phyloP scores from a whole-genome alignment of 2,329 filamentous ascomycete species.

The Myriosclerotinia curreyana region DNA sequence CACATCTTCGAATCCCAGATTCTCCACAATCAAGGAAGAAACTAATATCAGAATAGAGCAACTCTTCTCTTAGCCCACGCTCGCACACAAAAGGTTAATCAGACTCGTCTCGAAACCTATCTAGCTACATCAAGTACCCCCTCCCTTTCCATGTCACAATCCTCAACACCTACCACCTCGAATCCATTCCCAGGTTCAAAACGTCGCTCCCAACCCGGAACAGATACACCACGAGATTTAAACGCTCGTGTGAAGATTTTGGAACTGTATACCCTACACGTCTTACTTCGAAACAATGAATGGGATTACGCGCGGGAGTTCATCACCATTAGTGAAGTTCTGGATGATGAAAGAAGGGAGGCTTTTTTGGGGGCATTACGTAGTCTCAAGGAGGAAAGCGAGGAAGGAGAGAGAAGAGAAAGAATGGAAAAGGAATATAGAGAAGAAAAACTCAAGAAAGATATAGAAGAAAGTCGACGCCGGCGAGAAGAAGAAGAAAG shows the following conservation, averaged over 20 bases:
- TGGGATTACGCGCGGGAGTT: conserved; percentile 96
- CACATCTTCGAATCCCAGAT: conserved; percentile 19
- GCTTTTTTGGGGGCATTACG: conserved; percentile 84
- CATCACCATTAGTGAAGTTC: conserved; percentile 77
- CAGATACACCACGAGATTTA: conserved; percentile 80
- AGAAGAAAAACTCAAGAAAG: conserved; percentile 54
- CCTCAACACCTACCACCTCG: conserved; percentile 60
- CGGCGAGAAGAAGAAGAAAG: conserved; percentile 58
- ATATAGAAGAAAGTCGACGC: conserved; percentile 56
- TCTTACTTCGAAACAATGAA: conserved; percentile 88
- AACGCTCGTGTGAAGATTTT: conserved; percentile 85
- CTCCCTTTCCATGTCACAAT: conserved; percentile 68
- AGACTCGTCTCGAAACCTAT: conserved; percentile 83
- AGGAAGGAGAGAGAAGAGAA: conserved; percentile 62
- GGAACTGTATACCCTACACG: conserved; percentile 91
- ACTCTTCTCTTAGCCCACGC: conserved; percentile 91
- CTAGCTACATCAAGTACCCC: conserved; percentile 74
- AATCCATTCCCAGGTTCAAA: conserved; percentile 38
- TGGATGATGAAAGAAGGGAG: conserved; percentile 89
- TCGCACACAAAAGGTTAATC: conserved; percentile 76
- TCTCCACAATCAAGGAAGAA: conserved; percentile 15
- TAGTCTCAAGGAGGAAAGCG: conserved; percentile 77
- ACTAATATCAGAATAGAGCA: conserved; percentile 54
- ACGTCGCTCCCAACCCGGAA: conserved; percentile 47
- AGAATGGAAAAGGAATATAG: conserved; percentile 56